Evolutionary conservation across 2,329 filamentous ascomycete species (phyloP), one percentile per base, ranked within the genome.

Genomic region (Calonectria pseudoreteaudii): DNA sequence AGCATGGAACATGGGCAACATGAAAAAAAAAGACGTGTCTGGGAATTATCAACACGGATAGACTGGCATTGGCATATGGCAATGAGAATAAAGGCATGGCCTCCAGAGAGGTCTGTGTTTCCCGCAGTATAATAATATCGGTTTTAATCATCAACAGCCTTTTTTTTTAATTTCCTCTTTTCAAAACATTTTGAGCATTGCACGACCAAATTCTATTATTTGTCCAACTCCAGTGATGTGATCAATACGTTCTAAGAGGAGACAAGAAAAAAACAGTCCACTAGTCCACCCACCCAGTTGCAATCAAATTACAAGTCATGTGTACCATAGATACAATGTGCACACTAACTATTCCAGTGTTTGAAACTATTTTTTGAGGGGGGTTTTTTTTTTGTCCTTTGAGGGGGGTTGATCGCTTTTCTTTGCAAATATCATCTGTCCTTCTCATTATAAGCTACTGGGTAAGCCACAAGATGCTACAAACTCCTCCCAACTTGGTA

Each of bases 1-100:
- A 58, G 58, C 58, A 66, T 69, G 50, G 71, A 47, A 49, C 47
- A 66, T 28, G 53, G 70, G 66, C 26, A 65, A 49, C 70, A 66
- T 56, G 66, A 49, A 68, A 72, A 38, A 68, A 68, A 68, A 52
- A 41, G 56, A 47, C n/a, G 47, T 64, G 56, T 47, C 31, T 20
- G 18, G 58, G 23, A 65, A 41, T 41, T 50, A n/a, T 44, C 36
- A 53, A 44, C 62, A 66, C 36, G 62, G 62, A 79, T 80, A 80
- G 75, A 80, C 73, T 75, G 60, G 66, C 69, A 73, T 71, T 72
- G 64, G 66, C 66, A 68, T 72, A 66, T 77, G 68, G 53, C 28
- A 70, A 58, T 58, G 67, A 52, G 68, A 74, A 72, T 72, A 58
- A 74, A 60, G 53, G 65, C 50, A 68, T 47, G 52, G 60, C 44